Conservation (phyloP, 2,329 filamentous ascomycete genomes). For the Domatiomyces catenatus region DNA sequence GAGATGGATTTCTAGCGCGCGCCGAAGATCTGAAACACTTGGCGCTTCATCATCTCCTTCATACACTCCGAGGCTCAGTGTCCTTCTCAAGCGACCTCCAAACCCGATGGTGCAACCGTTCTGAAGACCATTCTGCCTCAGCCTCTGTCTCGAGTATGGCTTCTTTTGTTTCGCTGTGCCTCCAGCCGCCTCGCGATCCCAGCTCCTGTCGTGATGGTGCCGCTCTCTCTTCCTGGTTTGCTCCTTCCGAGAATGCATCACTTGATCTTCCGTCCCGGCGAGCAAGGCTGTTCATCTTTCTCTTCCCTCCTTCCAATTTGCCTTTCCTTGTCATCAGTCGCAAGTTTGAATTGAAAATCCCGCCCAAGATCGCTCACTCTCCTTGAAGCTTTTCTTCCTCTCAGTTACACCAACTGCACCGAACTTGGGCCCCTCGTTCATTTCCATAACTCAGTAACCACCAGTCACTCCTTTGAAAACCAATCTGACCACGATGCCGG, state of each 20-base stretch:
- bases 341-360: not conserved
- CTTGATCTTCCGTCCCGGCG: not conserved
- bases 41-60: not conserved
- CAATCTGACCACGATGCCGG: slow-evolving; percentile 11
- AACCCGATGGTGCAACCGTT: not conserved
- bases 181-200: not conserved
- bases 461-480: slow-evolving; percentile 1
- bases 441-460: not conserved
- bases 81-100: not conserved
- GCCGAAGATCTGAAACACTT: not conserved
- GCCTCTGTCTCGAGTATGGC: not conserved
- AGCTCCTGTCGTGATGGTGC: not conserved
- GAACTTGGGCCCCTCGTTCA: not conserved
- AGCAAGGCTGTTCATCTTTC: not conserved
- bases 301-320: not conserved
- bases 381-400: not conserved
- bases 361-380: not conserved
- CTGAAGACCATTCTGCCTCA: not conserved
- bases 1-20: not conserved
- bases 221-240: not conserved
- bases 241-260: not conserved
- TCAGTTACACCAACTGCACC: not conserved
- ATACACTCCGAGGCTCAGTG: not conserved
- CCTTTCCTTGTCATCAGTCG: not conserved
- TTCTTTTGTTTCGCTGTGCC: not conserved